Base-by-base conservation (phyloP, 768 basidiomycete genomes). In the Lentinula lateritia region DNA sequence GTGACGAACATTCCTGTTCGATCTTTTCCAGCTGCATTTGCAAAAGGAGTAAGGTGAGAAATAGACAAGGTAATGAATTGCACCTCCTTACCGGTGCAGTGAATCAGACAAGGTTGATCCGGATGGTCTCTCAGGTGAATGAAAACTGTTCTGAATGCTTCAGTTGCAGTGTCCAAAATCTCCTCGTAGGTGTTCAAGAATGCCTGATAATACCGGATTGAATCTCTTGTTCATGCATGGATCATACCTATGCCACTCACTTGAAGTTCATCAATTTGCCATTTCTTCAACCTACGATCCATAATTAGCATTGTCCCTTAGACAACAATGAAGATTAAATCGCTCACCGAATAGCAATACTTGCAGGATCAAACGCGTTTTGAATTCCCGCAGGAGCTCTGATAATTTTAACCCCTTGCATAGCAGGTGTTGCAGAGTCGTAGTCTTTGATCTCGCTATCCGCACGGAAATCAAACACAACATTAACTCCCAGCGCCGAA, bases 391-490 rank as follows among this genome's bases (percentile, higher is more conserved):
- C 68, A 1, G 75, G 75, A 6, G 67, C 65, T 4, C 67, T 66
- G 39, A 76, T 65, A 16, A 74, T 63, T 28, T 71, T 68, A 7
- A 77, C 66, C 2, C 75, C 76, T 7, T 70, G 66, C 28, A 79
- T 66, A 15, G 65, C 50, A 12, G 48, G 59, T 7, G 68, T 64
- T 4, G 67, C 54, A 12, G 71, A 70, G 13, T 74, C 67, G 62
- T 72, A 78, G 34, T 66, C 69, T 1, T 65, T 64, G 23, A 76
- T 73, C 65, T 80, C 79, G 32, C 41, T 55, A 23, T 74, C 68
- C 6, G 76, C 71, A 23, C 79, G 73, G 36, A 78, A 64, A 65
- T 80, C 78, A 64, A 80, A 78, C 18, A 79, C 66, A 32, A 66
- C 73, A 38, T 66, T 68, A 46, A 80, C 66, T 2, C 74, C 74